A percentile compares a stretch with the other conserved stretches of the same genome.
Evolutionary conservation across 2,329 filamentous ascomycete species (phyloP).

Genomic region (Westerdykella ornata): DNA sequence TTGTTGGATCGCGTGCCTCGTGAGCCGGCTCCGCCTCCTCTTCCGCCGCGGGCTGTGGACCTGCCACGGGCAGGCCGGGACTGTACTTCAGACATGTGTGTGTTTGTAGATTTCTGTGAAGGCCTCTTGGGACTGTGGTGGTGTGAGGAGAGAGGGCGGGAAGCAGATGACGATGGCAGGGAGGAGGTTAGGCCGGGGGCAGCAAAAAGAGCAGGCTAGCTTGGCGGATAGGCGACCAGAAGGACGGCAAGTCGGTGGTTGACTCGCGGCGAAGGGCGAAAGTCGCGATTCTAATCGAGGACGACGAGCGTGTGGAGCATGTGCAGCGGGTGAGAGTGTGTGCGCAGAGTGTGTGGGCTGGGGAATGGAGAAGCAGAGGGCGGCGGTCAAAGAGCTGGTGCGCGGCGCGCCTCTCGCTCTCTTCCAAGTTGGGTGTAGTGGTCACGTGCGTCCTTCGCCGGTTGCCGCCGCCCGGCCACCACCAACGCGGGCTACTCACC

Average conservation of each 20-base stretch:
- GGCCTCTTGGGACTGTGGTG: slow-evolving; percentile 17
- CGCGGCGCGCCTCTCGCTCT: background rate
- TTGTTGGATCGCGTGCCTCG: slow-evolving; percentile 43
- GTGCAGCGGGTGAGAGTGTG: background rate
- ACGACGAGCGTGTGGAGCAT: background rate
- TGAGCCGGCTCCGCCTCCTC: slow-evolving; percentile 56
- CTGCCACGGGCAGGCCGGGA: slow-evolving; percentile 81
- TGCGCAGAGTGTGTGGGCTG: no score
- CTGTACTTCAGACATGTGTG: slow-evolving; percentile 88
- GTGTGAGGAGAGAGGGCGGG: slow-evolving; percentile 20
- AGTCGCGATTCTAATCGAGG: background rate
- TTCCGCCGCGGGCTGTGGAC: slow-evolving; percentile 80
- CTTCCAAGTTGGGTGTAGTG: no score
- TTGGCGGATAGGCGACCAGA: slow-evolving; percentile 19
- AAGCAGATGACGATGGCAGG: slow-evolving; percentile 24
- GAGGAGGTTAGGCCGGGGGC: slow-evolving; percentile 25
- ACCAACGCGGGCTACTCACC: no score
- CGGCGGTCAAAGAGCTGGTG: background rate
- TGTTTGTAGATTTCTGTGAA: slow-evolving; percentile 37
- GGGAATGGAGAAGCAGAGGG: slow-evolving; percentile 3
- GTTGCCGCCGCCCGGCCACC: no score
- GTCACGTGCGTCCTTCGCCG: no score
- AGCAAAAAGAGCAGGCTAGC: slow-evolving; percentile 30
- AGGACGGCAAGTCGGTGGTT: background rate
- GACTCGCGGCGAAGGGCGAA: background rate